These are phyloP conservation scores for Leptographium flavum DNA, from an alignment of 2,329 filamentous ascomycete species.

Conservation along the genomic window DNA sequence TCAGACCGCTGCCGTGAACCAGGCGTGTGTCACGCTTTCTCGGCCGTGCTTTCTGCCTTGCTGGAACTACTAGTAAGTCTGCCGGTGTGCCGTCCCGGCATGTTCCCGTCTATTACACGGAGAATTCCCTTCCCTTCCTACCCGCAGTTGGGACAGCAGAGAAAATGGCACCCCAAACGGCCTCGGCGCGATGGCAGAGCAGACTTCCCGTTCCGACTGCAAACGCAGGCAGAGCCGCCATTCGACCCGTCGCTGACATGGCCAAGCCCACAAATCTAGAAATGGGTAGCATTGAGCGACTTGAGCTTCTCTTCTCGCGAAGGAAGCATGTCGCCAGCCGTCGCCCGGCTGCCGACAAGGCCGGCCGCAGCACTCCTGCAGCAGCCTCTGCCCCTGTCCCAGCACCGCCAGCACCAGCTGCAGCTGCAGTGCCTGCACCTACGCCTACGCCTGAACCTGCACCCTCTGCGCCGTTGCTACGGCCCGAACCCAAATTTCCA, in stretches of 20 bases:
- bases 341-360: slow-evolving; percentile 4
- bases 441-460: no score
- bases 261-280: slow-evolving; percentile 7
- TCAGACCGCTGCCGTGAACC: slow-evolving; percentile 1
- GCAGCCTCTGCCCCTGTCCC: slow-evolving; percentile 1
- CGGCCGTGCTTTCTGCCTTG: neutral
- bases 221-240: no score
- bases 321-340: slow-evolving; percentile 16
- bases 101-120: neutral
- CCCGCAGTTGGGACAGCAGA: no score
- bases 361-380: neutral
- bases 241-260: no score
- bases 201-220: no score
- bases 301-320: slow-evolving; percentile 40
- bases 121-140: neutral
- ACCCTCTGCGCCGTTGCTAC: no score
- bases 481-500: no score
- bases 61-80: neutral
- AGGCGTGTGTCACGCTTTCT: neutral
- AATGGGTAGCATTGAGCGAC: slow-evolving; percentile 34
- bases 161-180: no score
- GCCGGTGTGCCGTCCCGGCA: no score
- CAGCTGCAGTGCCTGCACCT: neutral
- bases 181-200: no score
- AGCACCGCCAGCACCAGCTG: slow-evolving; percentile 6